Evolutionary conservation across 306 rosid species (phyloP).

Genomic region (Prunus salicina): DNA sequence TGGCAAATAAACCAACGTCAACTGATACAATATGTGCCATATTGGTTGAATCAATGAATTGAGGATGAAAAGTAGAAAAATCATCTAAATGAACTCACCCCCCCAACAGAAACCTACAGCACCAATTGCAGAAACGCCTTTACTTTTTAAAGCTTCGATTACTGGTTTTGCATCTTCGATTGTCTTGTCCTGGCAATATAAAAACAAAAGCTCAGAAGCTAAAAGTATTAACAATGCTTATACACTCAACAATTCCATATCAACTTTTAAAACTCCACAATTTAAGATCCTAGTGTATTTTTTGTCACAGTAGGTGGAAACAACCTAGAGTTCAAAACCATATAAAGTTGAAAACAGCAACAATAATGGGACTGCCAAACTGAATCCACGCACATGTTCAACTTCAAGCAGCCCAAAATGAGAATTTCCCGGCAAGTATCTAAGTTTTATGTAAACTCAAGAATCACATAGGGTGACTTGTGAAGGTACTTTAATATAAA

Average conservation of each 20-base stretch:
- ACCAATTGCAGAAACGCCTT: constrained; percentile 50
- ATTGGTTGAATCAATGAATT: neutral
- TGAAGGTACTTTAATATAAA: neutral
- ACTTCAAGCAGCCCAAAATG: neutral
- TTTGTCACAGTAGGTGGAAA: neutral
- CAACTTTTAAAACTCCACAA: neutral
- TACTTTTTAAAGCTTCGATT: constrained; percentile 47
- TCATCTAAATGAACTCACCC: constrained; percentile 31
- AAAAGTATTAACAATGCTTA: neutral
- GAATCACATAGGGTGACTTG: neutral
- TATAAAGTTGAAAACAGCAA: neutral
- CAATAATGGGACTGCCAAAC: neutral
- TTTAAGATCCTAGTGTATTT: neutral
- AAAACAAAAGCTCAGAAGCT: neutral
- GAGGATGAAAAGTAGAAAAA: neutral
- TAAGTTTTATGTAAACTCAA: neutral
- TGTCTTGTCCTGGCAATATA: constrained; percentile 39
- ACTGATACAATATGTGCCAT: neutral
- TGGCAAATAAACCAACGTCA: neutral
- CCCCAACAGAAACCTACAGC: constrained; percentile 81
- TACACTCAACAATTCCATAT: neutral
- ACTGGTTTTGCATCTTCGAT: constrained; percentile 43
- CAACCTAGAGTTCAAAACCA: neutral
- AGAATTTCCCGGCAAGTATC: neutral
- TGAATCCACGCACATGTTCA: neutral